Conservation (phyloP, 495 filamentous ascomycete genomes). For the Penicillium turbatum region DNA sequence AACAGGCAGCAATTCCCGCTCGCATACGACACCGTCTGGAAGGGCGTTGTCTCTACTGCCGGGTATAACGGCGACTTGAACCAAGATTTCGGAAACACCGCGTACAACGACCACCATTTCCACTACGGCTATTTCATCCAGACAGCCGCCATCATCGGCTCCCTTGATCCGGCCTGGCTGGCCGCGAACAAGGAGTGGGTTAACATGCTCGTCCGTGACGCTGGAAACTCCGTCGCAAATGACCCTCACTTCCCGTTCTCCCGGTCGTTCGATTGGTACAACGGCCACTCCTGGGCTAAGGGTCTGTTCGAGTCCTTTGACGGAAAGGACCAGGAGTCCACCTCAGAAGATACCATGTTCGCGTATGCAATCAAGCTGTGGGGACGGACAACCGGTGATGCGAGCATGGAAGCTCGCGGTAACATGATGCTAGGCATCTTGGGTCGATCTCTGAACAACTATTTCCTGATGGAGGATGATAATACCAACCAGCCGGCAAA, state of each 20-base stretch:
- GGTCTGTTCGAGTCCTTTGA: conserved; percentile 89
- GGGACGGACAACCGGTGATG: conserved; percentile 70
- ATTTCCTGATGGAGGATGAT: conserved; percentile 69
- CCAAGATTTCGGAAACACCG: conserved; percentile 75
- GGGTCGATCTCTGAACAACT: conserved; percentile 63
- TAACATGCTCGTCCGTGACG: conserved; percentile 71
- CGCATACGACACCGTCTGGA: conserved; percentile 79
- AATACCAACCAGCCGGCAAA: conserved; percentile 73
- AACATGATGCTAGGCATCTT: conserved; percentile 81
- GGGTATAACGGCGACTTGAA: conserved; percentile 71
- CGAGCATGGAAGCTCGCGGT: conserved; percentile 78
- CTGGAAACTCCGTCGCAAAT: conserved; percentile 65
- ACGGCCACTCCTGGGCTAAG: conserved; percentile 95
- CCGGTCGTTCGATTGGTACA: conserved; percentile 89
- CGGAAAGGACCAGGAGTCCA: conserved; percentile 89
- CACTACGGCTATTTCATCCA: conserved; percentile 88
- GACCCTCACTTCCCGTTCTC: conserved; percentile 82
- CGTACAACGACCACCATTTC: conserved; percentile 97
- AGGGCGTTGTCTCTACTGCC: conserved; percentile 77
- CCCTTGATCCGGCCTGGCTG: conserved; percentile 76
- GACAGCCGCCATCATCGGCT: conserved; percentile 77
- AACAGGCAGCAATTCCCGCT: conserved; percentile 77
- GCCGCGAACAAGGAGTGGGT: conserved; percentile 69
- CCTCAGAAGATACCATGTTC: conserved; percentile 86
- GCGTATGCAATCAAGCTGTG: conserved; percentile 93